Base-by-base conservation (phyloP, 495 filamentous ascomycete genomes). In the Penicillium ochrochloron region DNA sequence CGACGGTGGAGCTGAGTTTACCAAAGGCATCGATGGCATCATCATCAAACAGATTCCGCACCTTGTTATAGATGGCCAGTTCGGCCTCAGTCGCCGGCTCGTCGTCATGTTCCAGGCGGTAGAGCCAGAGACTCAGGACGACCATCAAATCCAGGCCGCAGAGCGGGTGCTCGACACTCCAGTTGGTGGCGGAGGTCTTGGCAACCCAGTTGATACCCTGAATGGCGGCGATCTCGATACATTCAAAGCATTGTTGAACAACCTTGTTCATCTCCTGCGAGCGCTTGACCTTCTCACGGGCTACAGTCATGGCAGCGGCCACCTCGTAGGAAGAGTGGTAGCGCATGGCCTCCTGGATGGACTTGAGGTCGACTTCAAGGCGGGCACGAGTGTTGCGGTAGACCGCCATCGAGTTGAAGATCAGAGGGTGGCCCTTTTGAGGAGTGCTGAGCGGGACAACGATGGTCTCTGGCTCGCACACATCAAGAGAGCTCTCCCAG, bases 401-500 rank as follows among this genome's bases (percentile, higher is more conserved):
- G 80, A 97, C 90, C 21, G 96, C 96, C 90, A 96, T 92, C 66
- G 96, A 95, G 76, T 99, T 99, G 86, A 99, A 99, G 73, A 99
- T 93, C 55, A 99, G 80, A 12, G 95, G 95, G 73, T 99, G 95
- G n/a, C 94, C 92, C 76, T 97, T 97, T 75, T 97, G 94, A 46
- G 95, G 95, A 14, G 94, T 93, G 73, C 91, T 96, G 62, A 98
- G 86, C 44, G 93, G 92, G 44, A 98, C 92, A 9, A 92, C 85
- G 63, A 96, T 93, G 5, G 86, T 90, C 74, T 99, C 95, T 5
- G 94, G 88, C 80, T 98, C 94, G 75, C 94, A 97, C 57, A 96
- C 83, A 55, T 96, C 93, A 10, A 98, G 85, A 19, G 95, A 96
- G 82, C 89, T 93, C 84, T 97, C 94, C 95, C 95, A 99, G 23